Conservation (phyloP, 192 early-diverging fungal genomes). For the Gonapodya prolifera region DNA sequence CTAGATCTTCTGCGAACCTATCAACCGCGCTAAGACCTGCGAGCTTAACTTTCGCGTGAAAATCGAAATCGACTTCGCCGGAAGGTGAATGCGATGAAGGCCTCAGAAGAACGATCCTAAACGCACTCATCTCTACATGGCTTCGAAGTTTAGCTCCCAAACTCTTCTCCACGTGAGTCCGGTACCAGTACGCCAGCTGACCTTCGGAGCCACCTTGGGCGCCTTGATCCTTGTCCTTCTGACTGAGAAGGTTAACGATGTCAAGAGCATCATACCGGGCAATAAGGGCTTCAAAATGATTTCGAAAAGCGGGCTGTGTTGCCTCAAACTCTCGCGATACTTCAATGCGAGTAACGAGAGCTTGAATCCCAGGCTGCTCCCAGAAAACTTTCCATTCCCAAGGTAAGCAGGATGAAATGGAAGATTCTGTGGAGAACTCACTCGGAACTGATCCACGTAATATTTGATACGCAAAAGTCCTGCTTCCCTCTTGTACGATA, state of each 20-base stretch:
- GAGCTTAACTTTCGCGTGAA: background rate
- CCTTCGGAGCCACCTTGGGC: background rate
- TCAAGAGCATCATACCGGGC: constrained; percentile 60
- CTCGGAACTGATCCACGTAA: background rate
- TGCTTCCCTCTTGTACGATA: constrained; percentile 16
- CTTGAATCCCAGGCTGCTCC: constrained; percentile 85
- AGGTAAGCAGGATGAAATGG: constrained; percentile 17
- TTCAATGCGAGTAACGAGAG: constrained; percentile 70
- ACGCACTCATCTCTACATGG: background rate
- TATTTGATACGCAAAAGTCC: background rate
- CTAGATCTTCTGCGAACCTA: constrained; percentile 29
- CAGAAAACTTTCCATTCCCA: constrained; percentile 60
- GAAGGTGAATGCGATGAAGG: background rate
- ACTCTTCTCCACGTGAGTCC: background rate
- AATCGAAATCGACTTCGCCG: background rate
- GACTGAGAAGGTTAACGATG: constrained; percentile 64
- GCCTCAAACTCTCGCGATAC: constrained; percentile 70
- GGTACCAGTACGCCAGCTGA: background rate
- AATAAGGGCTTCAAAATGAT: constrained; percentile 51
- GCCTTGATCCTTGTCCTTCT: constrained; percentile 27
- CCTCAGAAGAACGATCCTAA: background rate
- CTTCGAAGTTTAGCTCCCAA: background rate
- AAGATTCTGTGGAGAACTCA: constrained; percentile 17
- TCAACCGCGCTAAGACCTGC: background rate
- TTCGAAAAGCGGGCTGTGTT: constrained; percentile 62